Percentiles rank a stretch among this genome's conserved stretches.
Evolutionary conservation across 2,329 filamentous ascomycete genomes (phyloP).

Genomic region (Aspergillus sp.): DNA sequence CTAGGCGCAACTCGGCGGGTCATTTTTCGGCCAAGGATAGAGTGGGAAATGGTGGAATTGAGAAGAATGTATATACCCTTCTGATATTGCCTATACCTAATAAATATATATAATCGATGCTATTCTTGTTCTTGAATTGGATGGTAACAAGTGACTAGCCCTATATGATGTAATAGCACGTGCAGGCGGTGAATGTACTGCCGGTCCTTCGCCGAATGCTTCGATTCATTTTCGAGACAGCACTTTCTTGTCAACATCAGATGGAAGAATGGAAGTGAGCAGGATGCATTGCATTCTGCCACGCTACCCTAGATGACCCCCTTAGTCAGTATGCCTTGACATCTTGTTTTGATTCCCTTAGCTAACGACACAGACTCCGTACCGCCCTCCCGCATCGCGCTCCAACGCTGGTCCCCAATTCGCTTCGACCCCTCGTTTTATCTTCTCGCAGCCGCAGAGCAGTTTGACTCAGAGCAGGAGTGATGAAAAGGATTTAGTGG

Average conservation of each 20-base stretch:
- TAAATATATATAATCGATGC: no score
- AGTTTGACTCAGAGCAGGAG: not conserved
- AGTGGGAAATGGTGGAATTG: no score
- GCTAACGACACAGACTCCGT: slow-evolving; percentile 18
- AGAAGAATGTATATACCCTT: no score
- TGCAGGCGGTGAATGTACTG: not conserved
- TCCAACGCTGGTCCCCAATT: slow-evolving; percentile 24
- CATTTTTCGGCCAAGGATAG: no score
- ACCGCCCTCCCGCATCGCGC: slow-evolving; percentile 20
- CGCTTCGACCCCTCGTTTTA: slow-evolving; percentile 27
- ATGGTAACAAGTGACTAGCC: no score
- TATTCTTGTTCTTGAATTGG: no score
- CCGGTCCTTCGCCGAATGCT: not conserved
- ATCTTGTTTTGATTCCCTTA: not conserved
- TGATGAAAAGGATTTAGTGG: not conserved
- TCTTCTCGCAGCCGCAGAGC: slow-evolving; percentile 18
- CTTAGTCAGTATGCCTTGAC: not conserved
- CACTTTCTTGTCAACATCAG: not conserved
- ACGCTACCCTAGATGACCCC: slow-evolving; percentile 10
- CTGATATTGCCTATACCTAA: no score
- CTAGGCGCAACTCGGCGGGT: not conserved
- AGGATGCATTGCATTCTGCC: not conserved
- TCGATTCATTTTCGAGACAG: not conserved
- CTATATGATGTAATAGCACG: not conserved
- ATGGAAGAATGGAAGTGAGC: not conserved